phyloP scores from a whole-genome alignment of 495 filamentous ascomycete genomes.

The Melanomma pulvis-pyrius region DNA sequence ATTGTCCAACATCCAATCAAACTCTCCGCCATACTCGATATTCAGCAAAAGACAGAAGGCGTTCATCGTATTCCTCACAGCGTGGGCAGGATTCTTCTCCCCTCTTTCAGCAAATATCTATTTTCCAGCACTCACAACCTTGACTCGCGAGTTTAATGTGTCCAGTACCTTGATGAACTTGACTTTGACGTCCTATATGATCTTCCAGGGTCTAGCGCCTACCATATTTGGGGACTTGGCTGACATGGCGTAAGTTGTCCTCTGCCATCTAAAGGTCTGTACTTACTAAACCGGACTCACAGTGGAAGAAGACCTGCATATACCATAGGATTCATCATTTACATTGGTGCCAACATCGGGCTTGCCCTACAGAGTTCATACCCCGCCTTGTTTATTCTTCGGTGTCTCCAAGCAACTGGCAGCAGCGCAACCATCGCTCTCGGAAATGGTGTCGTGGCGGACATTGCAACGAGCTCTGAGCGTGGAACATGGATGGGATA shows the following conservation, averaged over 20 bases:
- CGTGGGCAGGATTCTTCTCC: constrained; percentile 67
- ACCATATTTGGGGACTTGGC: constrained; percentile 48
- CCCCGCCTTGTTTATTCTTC: constrained; percentile 39
- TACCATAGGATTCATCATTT: constrained; percentile 47
- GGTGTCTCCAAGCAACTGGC: constrained; percentile 41
- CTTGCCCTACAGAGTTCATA: constrained; percentile 46
- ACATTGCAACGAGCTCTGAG: constrained; percentile 45
- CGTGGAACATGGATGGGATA: constrained; percentile 48
- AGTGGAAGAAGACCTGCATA: constrained; percentile 48
- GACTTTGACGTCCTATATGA: constrained; percentile 43
- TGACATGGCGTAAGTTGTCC: constrained; percentile 40
- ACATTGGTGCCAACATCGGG: constrained; percentile 48
- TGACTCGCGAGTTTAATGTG: constrained; percentile 59
- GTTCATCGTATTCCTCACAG: constrained; percentile 68
- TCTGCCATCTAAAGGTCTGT: not conserved
- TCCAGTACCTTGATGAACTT: constrained; percentile 64
- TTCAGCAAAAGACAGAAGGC: constrained; percentile 60
- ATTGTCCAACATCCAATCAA: not conserved
- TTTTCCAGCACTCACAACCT: constrained; percentile 68
- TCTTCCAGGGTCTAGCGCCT: constrained; percentile 43
- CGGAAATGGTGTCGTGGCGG: constrained; percentile 45
- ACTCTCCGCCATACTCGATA: constrained; percentile 44
- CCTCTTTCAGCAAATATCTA: constrained; percentile 80
- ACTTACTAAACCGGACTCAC: not conserved
- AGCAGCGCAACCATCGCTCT: constrained; percentile 42